phyloP scores from a whole-genome alignment of 208 protist species.

The Trypanosoma caninum region DNA sequence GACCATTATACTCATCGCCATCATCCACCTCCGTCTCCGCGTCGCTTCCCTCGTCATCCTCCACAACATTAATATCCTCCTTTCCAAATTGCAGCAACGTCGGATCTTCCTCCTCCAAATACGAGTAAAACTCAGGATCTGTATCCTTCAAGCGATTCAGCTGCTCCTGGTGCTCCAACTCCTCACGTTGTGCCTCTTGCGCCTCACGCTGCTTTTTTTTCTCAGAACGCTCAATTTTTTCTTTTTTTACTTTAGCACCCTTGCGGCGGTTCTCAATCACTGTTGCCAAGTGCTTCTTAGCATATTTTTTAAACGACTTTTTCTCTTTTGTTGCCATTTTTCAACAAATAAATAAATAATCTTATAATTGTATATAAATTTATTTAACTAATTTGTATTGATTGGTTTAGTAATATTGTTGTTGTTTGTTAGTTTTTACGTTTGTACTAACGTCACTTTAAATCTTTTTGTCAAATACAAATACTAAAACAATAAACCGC shows the following conservation, averaged over 20 bases:
- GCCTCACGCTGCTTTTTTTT: conserved; percentile 68
- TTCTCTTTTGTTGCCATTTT: conserved; percentile 80
- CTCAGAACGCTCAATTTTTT: conserved; percentile 83
- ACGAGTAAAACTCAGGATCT: conserved; percentile 88
- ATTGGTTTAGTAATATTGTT: too few relatives aligned
- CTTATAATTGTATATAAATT: conserved; percentile 1
- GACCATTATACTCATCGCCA: conserved; percentile 53
- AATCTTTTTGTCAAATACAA: too few relatives aligned
- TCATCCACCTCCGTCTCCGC: conserved; percentile 77
- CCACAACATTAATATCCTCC: conserved; percentile 73
- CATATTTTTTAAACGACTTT: conserved; percentile 92
- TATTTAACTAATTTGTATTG: background rate
- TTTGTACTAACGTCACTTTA: too few relatives aligned
- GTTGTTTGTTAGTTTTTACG: too few relatives aligned
- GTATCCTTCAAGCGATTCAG: conserved; percentile 86
- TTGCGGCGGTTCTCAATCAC: conserved; percentile 89
- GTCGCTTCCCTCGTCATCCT: conserved; percentile 59
- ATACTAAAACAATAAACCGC: too few relatives aligned
- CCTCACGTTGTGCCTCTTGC: conserved; percentile 61
- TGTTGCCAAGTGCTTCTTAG: conserved; percentile 87
- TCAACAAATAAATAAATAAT: background rate
- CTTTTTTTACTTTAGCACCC: conserved; percentile 82
- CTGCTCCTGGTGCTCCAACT: conserved; percentile 87
- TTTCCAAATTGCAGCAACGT: conserved; percentile 84
- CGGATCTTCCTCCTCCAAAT: conserved; percentile 88